Percentiles rank a stretch among this genome's conserved stretches.
phyloP scores from a whole-genome alignment of 495 filamentous ascomycete species.

The Penicillium psychrofluorescens region DNA sequence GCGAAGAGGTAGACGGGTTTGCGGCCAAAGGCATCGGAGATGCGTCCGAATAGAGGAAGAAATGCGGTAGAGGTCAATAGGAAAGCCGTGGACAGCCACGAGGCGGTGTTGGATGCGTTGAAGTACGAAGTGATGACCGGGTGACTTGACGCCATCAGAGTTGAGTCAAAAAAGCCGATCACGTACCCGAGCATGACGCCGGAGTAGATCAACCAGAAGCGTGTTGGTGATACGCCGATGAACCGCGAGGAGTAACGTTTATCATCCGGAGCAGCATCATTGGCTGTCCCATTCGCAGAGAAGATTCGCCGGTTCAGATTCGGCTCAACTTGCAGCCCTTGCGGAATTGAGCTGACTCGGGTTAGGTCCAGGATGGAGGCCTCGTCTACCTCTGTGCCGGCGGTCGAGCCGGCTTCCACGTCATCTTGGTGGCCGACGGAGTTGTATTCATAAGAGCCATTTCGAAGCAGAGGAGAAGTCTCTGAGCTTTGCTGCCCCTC shows the following conservation, averaged over 20 bases:
- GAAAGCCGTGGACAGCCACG: constrained; percentile 77
- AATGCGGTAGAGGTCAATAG: constrained; percentile 69
- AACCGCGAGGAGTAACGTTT: constrained; percentile 28
- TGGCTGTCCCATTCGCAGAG: constrained; percentile 5
- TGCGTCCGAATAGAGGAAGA: constrained; percentile 62
- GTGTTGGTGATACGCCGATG: constrained; percentile 35
- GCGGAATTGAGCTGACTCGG: constrained; percentile 23
- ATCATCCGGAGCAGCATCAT: constrained; percentile 5
- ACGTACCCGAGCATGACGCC: constrained; percentile 41
- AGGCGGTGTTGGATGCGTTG: constrained; percentile 63
- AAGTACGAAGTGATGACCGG: constrained; percentile 79
- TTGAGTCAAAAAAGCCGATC: constrained; percentile 63
- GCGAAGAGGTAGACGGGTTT: constrained; percentile 60
- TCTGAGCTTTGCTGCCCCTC: constrained; percentile 3
- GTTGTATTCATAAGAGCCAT: constrained; percentile 1
- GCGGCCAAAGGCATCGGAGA: constrained; percentile 69
- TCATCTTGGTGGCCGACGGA: constrained; percentile 3
- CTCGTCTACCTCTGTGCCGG: constrained; percentile 13
- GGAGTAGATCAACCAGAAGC: constrained; percentile 48
- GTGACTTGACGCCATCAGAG: constrained; percentile 75
- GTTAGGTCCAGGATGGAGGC: constrained; percentile 12
- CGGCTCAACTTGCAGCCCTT: constrained; percentile 24
- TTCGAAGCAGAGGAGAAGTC: constrained; percentile 13
- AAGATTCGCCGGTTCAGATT: constrained; percentile 20
- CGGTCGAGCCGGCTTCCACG: constrained; percentile 13